Evolutionary conservation across 1,284 basidiomycete species (phyloP), one percentile per base, ranked within the genome.

Genomic region (Chalciporus sp.): DNA sequence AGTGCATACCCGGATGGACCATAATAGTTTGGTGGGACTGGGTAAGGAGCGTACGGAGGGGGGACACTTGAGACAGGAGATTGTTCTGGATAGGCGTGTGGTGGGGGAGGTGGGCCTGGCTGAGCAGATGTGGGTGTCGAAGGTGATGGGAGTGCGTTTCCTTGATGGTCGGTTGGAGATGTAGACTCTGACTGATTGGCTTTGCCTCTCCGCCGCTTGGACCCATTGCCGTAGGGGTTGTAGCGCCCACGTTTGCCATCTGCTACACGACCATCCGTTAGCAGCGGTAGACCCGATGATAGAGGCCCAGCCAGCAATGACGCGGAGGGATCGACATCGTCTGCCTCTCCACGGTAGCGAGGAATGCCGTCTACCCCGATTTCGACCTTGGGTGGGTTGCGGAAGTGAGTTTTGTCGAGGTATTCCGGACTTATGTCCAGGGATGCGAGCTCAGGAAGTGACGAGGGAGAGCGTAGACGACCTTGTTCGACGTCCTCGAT

Each of bases 401-500:
- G 82, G 66, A 96, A 96, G 66, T 95, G 92, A 2, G 88, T 90
- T 71, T 92, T 92, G 71, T 94, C 88, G 47, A 97, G 82, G 61
- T 95, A 95, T 61, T 94, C 91, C 20, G 90, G 88, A 60, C 86
- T 89, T 69, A 98, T 96, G 56, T 90, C 86, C 31, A 98, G 79
- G 0, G 90, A 82, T 0, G 88, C 86, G 28, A 98, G 81, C 71
- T 98, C 95, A 0, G 94, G 92, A 0, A 96, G 79, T 2, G 90
- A 90, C 0, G 94, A 95, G 0, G 95, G 95, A 0, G 92, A 82
- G 29, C 94, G 85, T 7, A 98, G 82, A 29, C 93, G 87, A 19
- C 93, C 94, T 52, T 86, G 84, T 48, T 92, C 84, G 19, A 97
- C 94, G 68, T 98, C 95, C 61, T 94, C 90, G 53, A 96, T 83